These are phyloP conservation scores for Rhamnella rubrinervis DNA, from an alignment of 331 rosid species.

Conservation along the genomic window DNA sequence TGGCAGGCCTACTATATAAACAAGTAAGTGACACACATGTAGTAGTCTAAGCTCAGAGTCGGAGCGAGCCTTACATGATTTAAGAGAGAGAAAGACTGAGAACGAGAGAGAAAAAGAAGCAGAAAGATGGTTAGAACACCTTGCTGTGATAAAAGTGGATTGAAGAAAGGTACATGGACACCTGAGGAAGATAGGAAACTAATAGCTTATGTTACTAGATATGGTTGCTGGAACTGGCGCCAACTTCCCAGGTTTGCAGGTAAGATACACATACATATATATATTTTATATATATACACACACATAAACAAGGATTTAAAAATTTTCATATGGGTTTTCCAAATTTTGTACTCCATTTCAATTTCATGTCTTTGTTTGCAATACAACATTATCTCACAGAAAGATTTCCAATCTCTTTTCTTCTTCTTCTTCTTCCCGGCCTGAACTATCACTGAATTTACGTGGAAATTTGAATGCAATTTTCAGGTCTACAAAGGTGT, in stretches of 20 bases:
- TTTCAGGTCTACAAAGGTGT: constrained; percentile 58
- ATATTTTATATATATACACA: too few relatives aligned
- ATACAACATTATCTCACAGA: too few relatives aligned
- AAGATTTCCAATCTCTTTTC: too few relatives aligned
- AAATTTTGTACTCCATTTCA: too few relatives aligned
- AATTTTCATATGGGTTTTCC: neutral
- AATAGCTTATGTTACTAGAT: constrained; percentile 65
- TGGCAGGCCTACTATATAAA: neutral
- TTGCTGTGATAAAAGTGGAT: constrained; percentile 44
- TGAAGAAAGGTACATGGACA: constrained; percentile 81
- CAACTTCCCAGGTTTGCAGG: constrained; percentile 84
- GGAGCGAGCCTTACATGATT: neutral
- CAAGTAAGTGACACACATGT: neutral
- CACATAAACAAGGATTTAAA: too few relatives aligned
- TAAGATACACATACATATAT: neutral
- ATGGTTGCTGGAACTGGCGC: constrained; percentile 94
- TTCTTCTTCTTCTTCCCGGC: too few relatives aligned
- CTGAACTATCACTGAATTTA: too few relatives aligned
- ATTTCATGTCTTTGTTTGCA: too few relatives aligned
- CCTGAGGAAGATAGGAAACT: constrained; percentile 69
- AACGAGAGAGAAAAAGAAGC: neutral
- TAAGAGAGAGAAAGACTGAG: neutral
- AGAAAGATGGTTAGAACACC: constrained; percentile 67
- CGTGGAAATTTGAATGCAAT: too few relatives aligned
- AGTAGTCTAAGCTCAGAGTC: too few relatives aligned